phyloP scores from a whole-genome alignment of 2,329 filamentous ascomycete genomes.

The Scleromitrula shiraiana region DNA sequence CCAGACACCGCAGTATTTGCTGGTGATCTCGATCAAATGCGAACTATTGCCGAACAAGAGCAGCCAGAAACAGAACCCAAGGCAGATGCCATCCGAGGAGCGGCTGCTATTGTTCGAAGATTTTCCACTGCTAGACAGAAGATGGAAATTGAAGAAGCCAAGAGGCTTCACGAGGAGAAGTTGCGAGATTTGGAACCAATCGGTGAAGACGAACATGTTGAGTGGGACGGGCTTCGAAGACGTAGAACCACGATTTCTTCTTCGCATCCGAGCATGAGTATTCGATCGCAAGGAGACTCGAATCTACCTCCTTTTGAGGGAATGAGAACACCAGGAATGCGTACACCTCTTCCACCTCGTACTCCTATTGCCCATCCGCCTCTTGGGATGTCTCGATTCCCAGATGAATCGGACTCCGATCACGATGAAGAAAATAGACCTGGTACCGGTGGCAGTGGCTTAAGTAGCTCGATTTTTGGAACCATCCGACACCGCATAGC shows the following conservation, averaged over 20 bases:
- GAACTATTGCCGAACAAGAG: constrained; percentile 89
- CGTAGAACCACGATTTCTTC: constrained; percentile 48
- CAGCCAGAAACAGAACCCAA: constrained; percentile 96
- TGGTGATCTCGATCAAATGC: constrained; percentile 88
- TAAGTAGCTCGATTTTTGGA: constrained; percentile 49
- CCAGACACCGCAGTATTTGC: constrained; percentile 88
- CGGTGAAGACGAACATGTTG: constrained; percentile 64
- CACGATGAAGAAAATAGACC: constrained; percentile 43
- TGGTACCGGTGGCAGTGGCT: constrained; percentile 37
- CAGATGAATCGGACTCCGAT: constrained; percentile 54
- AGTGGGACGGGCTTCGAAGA: constrained; percentile 86
- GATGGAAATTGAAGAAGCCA: constrained; percentile 73
- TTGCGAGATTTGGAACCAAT: constrained; percentile 66
- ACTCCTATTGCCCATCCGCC: constrained; percentile 54
- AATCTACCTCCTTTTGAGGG: constrained; percentile 25
- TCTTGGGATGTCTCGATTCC: constrained; percentile 81
- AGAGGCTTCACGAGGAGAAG: constrained; percentile 72
- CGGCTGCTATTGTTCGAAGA: constrained; percentile 78
- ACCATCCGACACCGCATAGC: constrained; percentile 43
- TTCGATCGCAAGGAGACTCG: constrained; percentile 25
- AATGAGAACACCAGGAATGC: constrained; percentile 12
- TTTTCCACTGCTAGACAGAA: constrained; percentile 69
- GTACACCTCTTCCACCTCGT: constrained; percentile 11
- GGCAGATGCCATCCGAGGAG: constrained; percentile 87
- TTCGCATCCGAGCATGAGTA: constrained; percentile 24